Evolutionary conservation across 768 basidiomycete species (phyloP), one percentile per base, ranked within the genome.

Genomic region (Phaffia australis): DNA sequence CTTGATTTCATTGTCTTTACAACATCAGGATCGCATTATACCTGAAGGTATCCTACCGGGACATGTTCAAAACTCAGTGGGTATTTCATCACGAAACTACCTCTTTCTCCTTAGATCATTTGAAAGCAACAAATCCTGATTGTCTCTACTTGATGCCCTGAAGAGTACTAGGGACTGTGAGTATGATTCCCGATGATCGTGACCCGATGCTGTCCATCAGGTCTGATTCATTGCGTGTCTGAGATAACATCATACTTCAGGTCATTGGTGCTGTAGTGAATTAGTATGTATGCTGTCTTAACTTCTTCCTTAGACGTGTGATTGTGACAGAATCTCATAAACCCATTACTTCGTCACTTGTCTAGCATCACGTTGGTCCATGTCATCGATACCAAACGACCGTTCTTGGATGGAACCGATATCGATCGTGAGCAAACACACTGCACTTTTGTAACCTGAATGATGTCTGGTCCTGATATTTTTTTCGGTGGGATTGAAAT

Each of bases 211-310:
- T 11, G 6, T 42, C 11, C 35, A 11, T 42, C 11, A 42, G 11
- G 11, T 42, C 35, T 42, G 35, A 42, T 42, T 4, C 4, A 11
- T 42, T 42, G 35, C 35, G 11, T 42, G 4, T 4, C 11, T 42
- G 35, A 42, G 11, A 42, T 5, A 5, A 5, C 16, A 54, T 62
- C 29, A 4, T 35, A n/a, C 32, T 6, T 1, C 50, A 62, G 60
- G 48, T 74, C 19, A 58, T 77, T 1, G 77, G 77, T 16, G 73
- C 72, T 30, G 56, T 77, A 18, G 70, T 73, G 18, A 77, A 77
- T 60, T 77, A 74, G 35, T 42, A 42, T 42, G 35, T 73, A 55
- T 23, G 70, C 61, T 19, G 11, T 42, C 35, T 42, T 9, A 27
- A 47, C 30, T 47, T 60, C 29, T 35, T 25, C 49, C 1, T 16